Conservation (phyloP, 176 grass and related monocot species). For the Aegilops bicornis region DNA sequence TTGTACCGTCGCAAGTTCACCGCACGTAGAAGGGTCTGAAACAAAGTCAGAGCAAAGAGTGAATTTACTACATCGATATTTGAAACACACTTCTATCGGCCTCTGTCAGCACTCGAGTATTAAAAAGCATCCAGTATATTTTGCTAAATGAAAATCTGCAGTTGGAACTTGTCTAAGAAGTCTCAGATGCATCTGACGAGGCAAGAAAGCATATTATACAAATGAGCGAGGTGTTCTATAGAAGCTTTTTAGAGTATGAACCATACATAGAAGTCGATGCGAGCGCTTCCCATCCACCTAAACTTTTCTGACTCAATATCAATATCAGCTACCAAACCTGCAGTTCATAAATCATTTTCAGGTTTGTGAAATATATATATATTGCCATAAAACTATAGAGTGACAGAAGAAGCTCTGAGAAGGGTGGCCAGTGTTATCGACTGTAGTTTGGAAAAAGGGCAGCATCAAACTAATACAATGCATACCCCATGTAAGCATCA, state of each 20-base stretch:
- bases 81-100: constrained; percentile 1
- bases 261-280: constrained; percentile 84
- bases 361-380: not conserved
- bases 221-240: not conserved
- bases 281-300: constrained; percentile 98
- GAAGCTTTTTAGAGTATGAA: not conserved
- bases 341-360: constrained; percentile 48
- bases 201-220: not conserved
- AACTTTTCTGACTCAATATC: constrained; percentile 99
- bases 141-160: not conserved
- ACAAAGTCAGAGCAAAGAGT: constrained; percentile 33
- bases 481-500: constrained; percentile 99
- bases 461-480: not conserved
- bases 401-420: constrained; percentile 10
- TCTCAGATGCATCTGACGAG: not conserved
- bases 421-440: not conserved
- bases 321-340: constrained; percentile 92
- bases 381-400: not conserved
- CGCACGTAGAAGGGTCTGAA: constrained; percentile 66
- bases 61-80: constrained; percentile 6
- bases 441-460: not conserved
- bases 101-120: not conserved
- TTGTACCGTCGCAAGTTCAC: constrained; percentile 71
- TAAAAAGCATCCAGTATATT: not conserved
- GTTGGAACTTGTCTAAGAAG: constrained; percentile 1